Percentiles rank a stretch among this genome's conserved stretches.
These are phyloP conservation scores for Lactifluus hygrophoroides DNA, from an alignment of 768 basidiomycete species.

Conservation along the genomic window DNA sequence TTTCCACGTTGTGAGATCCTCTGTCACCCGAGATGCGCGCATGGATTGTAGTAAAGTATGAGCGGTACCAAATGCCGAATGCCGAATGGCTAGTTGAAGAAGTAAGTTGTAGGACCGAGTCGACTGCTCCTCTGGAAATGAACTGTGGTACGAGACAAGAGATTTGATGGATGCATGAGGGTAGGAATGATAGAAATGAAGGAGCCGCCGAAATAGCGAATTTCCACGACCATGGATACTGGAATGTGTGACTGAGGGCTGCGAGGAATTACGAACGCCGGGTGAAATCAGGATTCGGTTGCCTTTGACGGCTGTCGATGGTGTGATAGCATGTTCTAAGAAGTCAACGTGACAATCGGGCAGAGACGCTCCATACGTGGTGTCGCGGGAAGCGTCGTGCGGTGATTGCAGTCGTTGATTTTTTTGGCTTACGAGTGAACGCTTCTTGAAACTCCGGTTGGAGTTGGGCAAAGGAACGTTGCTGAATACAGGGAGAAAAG, in stretches of 20 bases:
- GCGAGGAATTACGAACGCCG: not conserved
- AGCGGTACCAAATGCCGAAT: conserved; percentile 40
- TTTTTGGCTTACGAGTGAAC: not conserved
- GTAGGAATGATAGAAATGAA: conserved; percentile 17
- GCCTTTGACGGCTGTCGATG: not conserved
- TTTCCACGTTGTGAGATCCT: conserved; percentile 48
- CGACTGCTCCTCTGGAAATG: conserved; percentile 28
- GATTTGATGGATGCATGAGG: conserved; percentile 25
- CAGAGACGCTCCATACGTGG: not conserved
- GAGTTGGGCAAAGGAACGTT: not conserved
- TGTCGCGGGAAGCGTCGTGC: not conserved
- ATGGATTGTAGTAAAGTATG: conserved; percentile 40
- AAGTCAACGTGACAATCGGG: not conserved
- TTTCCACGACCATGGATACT: not conserved
- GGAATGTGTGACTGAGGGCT: not conserved
- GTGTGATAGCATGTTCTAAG: not conserved
- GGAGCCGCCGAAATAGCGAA: not conserved
- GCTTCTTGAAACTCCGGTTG: not conserved
- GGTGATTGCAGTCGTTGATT: not conserved
- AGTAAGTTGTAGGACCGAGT: conserved; percentile 39
- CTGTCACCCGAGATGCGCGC: conserved; percentile 33
- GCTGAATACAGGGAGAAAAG: conserved; percentile 4
- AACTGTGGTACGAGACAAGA: conserved; percentile 45
- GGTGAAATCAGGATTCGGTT: not conserved
- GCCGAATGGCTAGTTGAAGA: conserved; percentile 41